Percentiles rank a stretch among this genome's conserved stretches.
Conservation (phyloP, 2,329 filamentous ascomycete genomes). For the Epichloe gansuensis region DNA sequence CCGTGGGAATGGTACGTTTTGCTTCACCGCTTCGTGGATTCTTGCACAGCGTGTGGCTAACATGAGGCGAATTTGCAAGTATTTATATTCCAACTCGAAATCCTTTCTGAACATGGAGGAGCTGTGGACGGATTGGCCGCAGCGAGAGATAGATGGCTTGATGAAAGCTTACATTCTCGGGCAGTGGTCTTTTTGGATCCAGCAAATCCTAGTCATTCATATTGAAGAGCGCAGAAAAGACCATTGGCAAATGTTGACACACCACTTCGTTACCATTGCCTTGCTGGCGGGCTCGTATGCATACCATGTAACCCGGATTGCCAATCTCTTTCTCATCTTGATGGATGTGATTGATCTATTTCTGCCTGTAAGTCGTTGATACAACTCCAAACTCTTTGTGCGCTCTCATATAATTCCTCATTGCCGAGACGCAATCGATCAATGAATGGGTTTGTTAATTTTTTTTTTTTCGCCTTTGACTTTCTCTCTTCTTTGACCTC, state of each 20-base stretch:
- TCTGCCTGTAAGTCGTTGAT: slow-evolving; percentile 51
- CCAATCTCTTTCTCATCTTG: slow-evolving; percentile 74
- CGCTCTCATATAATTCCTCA: slow-evolving; percentile 1
- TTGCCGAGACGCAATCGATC: too few species aligned
- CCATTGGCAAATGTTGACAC: slow-evolving; percentile 88
- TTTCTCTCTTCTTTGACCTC: too few species aligned
- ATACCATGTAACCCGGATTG: slow-evolving; percentile 77
- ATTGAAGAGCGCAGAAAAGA: slow-evolving; percentile 93
- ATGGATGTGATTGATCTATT: slow-evolving; percentile 92
- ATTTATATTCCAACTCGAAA: slow-evolving; percentile 63
- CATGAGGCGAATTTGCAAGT: slow-evolving; percentile 33
- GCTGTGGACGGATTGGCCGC: slow-evolving; percentile 78
- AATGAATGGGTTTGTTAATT: too few species aligned
- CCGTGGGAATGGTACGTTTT: slow-evolving; percentile 60
- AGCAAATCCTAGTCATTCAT: slow-evolving; percentile 88
- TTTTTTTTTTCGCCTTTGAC: too few species aligned
- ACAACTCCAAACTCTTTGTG: not conserved
- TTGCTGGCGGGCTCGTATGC: slow-evolving; percentile 74
- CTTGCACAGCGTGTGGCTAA: not conserved
- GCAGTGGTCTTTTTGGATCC: slow-evolving; percentile 85
- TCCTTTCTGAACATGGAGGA: slow-evolving; percentile 67
- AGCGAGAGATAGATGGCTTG: slow-evolving; percentile 57
- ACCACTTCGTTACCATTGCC: slow-evolving; percentile 79
- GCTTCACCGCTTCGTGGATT: not conserved
- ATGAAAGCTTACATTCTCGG: slow-evolving; percentile 84